These are phyloP conservation scores for Canavalia gladiata DNA, from an alignment of 306 rosid species.

Conservation along the genomic window DNA sequence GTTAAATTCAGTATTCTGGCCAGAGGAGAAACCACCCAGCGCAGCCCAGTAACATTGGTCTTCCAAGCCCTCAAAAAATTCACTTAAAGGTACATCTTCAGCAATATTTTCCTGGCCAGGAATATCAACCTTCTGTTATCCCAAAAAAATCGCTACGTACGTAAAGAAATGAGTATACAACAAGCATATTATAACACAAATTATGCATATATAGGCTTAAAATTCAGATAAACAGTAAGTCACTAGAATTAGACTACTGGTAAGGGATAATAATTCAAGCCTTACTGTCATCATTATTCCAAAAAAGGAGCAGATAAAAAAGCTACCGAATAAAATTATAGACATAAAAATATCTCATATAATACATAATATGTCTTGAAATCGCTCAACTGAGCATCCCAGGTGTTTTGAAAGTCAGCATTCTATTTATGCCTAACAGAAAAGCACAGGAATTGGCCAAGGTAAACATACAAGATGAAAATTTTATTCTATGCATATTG, in stretches of 20 bases:
- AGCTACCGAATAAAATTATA: background rate
- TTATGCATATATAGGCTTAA: background rate
- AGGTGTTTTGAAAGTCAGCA: background rate
- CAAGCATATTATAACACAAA: slow-evolving; percentile 16
- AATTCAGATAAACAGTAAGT: background rate
- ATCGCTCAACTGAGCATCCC: background rate
- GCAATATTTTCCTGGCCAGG: slow-evolving; percentile 9
- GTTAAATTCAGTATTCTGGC: slow-evolving; percentile 4
- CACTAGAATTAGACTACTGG: slow-evolving; percentile 9
- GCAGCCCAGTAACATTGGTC: slow-evolving; percentile 30
- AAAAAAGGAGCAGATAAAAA: background rate
- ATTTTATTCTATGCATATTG: background rate
- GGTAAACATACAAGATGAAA: background rate
- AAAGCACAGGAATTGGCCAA: background rate
- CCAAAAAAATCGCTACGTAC: background rate
- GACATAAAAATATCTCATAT: background rate
- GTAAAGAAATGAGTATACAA: background rate
- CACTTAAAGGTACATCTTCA: slow-evolving; percentile 26
- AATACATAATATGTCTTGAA: background rate
- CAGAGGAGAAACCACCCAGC: slow-evolving; percentile 1
- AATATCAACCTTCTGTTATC: slow-evolving; percentile 37
- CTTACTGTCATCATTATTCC: background rate
- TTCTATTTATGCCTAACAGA: background rate
- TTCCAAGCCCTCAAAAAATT: slow-evolving; percentile 48
- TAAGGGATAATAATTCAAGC: background rate